Base-by-base conservation (phyloP, 108 stramenopile species). In the Licmophora abbreviata region DNA sequence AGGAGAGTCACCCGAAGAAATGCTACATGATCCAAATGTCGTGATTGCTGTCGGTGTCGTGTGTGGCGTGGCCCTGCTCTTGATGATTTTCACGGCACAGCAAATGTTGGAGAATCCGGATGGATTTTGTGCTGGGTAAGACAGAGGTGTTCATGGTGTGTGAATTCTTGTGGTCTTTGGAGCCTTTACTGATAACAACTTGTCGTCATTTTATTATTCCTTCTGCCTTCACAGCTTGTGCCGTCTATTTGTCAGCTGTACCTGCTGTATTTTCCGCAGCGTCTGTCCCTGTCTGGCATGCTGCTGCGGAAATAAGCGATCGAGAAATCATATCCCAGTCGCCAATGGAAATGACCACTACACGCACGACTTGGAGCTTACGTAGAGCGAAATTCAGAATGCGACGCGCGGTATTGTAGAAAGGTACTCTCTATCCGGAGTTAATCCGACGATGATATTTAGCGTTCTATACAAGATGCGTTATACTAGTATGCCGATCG, bases 81-180 rank as follows among this genome's bases (percentile, higher is more conserved):
- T 81, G 38, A 54, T 73, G 36, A 61, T 85, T 9, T 64, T 67
- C 34, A 73, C 77, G 1, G 84, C 84, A 0, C 76, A 82, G 40
- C 84, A 85, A 66, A 74, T 79, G 70, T 63, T 80, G 43, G 69
- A 85, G 30, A 85, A 85, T 68, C 84, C 84, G 21, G 63, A 79
- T 57, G 84, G 84, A 30, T 68, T 75, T 42, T 85, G 77, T 48
- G 71, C 80, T 29, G 61, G 68, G 61, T 69, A n/a, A n/a, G n/a
- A n/a, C n/a, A n/a, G n/a, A n/a, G n/a, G n/a, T n/a, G n/a, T n/a
- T n/a, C n/a, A n/a, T n/a, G n/a, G n/a, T n/a, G n/a, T n/a, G n/a
- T n/a, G n/a, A n/a, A n/a, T n/a, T n/a, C n/a, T n/a, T n/a, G n/a
- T n/a, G n/a, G n/a, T n/a, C n/a, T n/a, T n/a, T n/a, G n/a, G n/a